These are phyloP conservation scores for Smallanthus sonchifolius DNA, from an alignment of 129 eudicot genomes.

Conservation along the genomic window DNA sequence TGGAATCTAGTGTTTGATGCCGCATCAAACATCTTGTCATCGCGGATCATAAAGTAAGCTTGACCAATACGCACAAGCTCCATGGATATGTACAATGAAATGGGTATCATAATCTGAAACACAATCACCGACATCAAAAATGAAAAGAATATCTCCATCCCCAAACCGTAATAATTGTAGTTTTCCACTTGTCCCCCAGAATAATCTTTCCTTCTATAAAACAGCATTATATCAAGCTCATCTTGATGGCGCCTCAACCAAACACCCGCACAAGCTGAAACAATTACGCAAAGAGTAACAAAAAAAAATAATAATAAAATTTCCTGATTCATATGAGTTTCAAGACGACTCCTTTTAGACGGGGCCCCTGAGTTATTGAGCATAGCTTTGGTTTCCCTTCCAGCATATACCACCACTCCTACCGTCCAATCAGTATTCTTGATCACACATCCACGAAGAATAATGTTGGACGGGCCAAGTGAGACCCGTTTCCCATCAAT, in stretches of 20 bases:
- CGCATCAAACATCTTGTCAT: slow-evolving; percentile 60
- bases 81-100: slow-evolving; percentile 94
- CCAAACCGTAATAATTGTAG: slow-evolving; percentile 80
- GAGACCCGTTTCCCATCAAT: slow-evolving; percentile 79
- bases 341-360: slow-evolving; percentile 86
- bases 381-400: slow-evolving; percentile 95
- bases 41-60: slow-evolving; percentile 92
- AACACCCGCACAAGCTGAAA: slow-evolving; percentile 69
- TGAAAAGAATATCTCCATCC: slow-evolving; percentile 71
- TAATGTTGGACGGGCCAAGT: slow-evolving; percentile 95
- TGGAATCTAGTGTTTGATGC: slow-evolving; percentile 69
- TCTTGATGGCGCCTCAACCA: slow-evolving; percentile 69
- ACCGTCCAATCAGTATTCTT: slow-evolving; percentile 89
- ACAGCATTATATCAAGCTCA: slow-evolving; percentile 64
- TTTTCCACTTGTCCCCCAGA: slow-evolving; percentile 38
- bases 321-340: slow-evolving; percentile 85
- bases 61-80: slow-evolving; percentile 99
- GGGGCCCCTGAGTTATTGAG: slow-evolving; percentile 96
- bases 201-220: slow-evolving; percentile 64
- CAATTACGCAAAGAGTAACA: slow-evolving; percentile 55
- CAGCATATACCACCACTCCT: slow-evolving; percentile 92
- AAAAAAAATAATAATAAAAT: slow-evolving; percentile 62
- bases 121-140: slow-evolving; percentile 92
- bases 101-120: slow-evolving; percentile 95
- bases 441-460: slow-evolving; percentile 91